phyloP scores from a whole-genome alignment of 805 yeast genomes.

The Metschnikowia proteae region DNA sequence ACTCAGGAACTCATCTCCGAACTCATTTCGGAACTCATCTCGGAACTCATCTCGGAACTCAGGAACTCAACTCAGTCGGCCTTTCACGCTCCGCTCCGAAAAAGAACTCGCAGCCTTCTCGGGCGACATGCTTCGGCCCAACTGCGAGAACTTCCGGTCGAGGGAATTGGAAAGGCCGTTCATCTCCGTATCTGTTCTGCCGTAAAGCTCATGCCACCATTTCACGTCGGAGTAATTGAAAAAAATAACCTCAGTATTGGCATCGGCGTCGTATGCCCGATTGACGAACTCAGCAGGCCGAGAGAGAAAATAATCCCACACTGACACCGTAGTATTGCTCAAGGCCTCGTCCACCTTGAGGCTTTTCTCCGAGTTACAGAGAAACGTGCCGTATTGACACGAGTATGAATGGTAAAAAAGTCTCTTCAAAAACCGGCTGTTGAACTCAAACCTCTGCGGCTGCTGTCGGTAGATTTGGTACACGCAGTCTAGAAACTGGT shows the following conservation, averaged over 20 bases:
- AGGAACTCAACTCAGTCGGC: too few relatives aligned
- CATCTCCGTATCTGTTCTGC: conserved; percentile 60
- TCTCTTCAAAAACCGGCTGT: conserved; percentile 81
- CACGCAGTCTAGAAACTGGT: conserved; percentile 87
- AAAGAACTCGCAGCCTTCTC: not conserved
- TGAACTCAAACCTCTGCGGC: conserved; percentile 76
- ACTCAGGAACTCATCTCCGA: too few relatives aligned
- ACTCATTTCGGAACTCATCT: too few relatives aligned
- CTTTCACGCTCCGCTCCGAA: too few relatives aligned
- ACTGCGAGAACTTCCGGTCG: conserved; percentile 40
- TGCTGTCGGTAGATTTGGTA: conserved; percentile 72
- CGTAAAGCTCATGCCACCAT: conserved; percentile 90
- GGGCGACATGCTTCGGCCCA: not conserved
- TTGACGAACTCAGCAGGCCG: conserved; percentile 68
- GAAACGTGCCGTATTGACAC: conserved; percentile 91
- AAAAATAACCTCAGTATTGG: conserved; percentile 36
- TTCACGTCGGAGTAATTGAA: conserved; percentile 61
- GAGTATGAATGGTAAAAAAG: conserved; percentile 85
- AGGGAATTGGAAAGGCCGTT: conserved; percentile 33
- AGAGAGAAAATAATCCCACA: conserved; percentile 91
- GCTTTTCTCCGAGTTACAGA: conserved; percentile 72
- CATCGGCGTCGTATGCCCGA: conserved; percentile 37
- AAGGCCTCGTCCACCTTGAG: conserved; percentile 35
- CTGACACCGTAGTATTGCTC: conserved; percentile 58
- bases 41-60: too few relatives aligned